Evolutionary conservation across 495 filamentous ascomycete species (phyloP), one percentile per base, ranked within the genome.

Genomic region (Aspergillus egyptiacus): DNA sequence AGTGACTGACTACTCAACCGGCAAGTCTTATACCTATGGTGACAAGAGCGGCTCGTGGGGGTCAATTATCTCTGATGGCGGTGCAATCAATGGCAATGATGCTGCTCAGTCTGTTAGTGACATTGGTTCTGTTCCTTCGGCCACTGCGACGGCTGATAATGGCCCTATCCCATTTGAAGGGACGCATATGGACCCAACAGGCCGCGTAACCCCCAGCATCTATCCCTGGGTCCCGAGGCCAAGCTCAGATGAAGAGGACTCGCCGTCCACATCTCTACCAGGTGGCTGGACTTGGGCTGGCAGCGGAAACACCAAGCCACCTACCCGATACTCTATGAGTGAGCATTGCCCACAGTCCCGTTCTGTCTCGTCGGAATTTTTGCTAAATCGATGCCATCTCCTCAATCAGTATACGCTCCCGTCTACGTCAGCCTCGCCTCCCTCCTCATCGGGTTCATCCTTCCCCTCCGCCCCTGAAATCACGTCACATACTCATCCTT

Each of bases 1-100:
- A 34, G 79, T 91, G 39, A 81, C 81, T 33, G 93, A 98, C 69
- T 96, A 96, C 71, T 95, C 88, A 18, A 94, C 88, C 9, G 93
- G 91, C 25, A 81, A 77, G 1, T 71, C 80, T 35, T 98, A 98
- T 71, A 72, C 65, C 15, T 98, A 96, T 63, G 72, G 77, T 39
- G 87, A 89, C 62, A 76, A 70, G 25, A 82, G 76, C 23, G 93
- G 93, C 30, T 78, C 75, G 18, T 95, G 86, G 84, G 54, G 82
- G 51, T 87, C 83, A 50, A 96, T 98, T 67, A 72, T 76, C 50
- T 78, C 91, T 11, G 70, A 80, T n/a, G 85, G 81, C 38, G 90
- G 87, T 38, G 78, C 75, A 47, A 59, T 91, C 51, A 82, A 79
- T 61, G 71, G 72, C 15, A 73, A 70, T 49, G 68, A 67, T 28